These are phyloP conservation scores for Ambrosia hybrid DNA, from an alignment of 140 eudicot genomes.

Conservation along the genomic window DNA sequence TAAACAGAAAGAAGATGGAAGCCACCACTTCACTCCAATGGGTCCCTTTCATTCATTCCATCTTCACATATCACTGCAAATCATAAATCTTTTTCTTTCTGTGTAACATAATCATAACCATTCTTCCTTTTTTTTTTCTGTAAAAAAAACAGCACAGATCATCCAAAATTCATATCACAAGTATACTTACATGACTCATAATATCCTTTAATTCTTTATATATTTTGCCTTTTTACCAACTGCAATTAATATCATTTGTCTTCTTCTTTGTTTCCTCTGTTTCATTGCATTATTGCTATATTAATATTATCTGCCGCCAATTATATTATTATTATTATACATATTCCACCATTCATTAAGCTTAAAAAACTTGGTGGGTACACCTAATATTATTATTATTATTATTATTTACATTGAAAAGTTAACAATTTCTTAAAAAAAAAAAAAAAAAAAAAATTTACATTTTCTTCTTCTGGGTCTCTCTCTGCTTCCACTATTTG, in stretches of 20 bases:
- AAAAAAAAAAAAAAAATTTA: too few species aligned
- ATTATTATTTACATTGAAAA: too few species aligned
- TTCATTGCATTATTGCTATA: slow-evolving; percentile 22
- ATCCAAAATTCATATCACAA: too few species aligned
- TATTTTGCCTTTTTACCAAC: slow-evolving; percentile 1
- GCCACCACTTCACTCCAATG: neutral
- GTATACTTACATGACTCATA: neutral
- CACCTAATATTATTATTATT: slow-evolving; percentile 8
- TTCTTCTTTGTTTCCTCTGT: too few species aligned
- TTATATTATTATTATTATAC: neutral
- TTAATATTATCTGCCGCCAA: slow-evolving; percentile 8
- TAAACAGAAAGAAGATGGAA: too few species aligned
- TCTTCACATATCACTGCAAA: neutral
- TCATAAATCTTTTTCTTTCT: neutral
- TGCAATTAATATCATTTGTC: slow-evolving; percentile 31
- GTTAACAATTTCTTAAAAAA: too few species aligned
- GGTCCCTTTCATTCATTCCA: neutral
- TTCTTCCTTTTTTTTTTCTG: too few species aligned
- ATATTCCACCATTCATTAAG: slow-evolving; percentile 7
- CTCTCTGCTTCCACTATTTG: slow-evolving; percentile 20
- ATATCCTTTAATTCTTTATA: neutral
- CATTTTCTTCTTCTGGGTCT: neutral
- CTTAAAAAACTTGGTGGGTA: slow-evolving; percentile 15
- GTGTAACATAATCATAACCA: too few species aligned
- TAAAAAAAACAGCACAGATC: too few species aligned